These are phyloP conservation scores for Scleromitrula shiraiana DNA, from an alignment of 2,329 filamentous ascomycete genomes.

Conservation along the genomic window DNA sequence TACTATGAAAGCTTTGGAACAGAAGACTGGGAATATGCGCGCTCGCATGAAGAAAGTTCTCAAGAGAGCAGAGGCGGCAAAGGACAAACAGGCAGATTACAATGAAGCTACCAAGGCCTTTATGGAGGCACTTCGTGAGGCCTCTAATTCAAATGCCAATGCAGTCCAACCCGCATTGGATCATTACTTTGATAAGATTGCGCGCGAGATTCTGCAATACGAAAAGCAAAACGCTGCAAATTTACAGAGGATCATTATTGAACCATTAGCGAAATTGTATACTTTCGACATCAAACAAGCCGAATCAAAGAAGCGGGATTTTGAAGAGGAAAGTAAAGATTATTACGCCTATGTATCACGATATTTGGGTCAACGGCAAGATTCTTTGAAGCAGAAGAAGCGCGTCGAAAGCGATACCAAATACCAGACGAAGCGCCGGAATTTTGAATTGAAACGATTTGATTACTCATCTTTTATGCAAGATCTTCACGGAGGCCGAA, in stretches of 20 bases:
- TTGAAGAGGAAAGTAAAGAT: conserved; percentile 97
- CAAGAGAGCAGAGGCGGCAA: conserved; percentile 84
- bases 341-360: conserved; percentile 94
- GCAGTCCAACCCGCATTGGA: conserved; percentile 95
- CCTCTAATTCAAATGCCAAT: conserved; percentile 84
- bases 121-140: conserved; percentile 78
- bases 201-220: conserved; percentile 79
- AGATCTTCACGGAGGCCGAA: conserved; percentile 95
- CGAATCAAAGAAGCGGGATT: conserved; percentile 92
- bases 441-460: conserved; percentile 94
- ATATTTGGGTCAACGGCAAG: conserved; percentile 92
- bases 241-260: conserved; percentile 88
- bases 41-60: conserved; percentile 92
- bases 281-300: conserved; percentile 96
- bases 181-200: conserved; percentile 97
- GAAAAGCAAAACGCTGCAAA: conserved; percentile 78
- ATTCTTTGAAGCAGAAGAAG: conserved; percentile 96
- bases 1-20: conserved; percentile 91
- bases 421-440: conserved; percentile 86
- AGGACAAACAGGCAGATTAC: conserved; percentile 69
- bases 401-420: conserved; percentile 90
- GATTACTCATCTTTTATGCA: conserved; percentile 99
- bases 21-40: conserved; percentile 93
- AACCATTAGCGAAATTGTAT: conserved; percentile 86
- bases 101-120: conserved; percentile 81